A percentile compares a stretch with the other conserved stretches of the same genome.
phyloP scores from a whole-genome alignment of 179 eudicot species.

The Silene coronaria region DNA sequence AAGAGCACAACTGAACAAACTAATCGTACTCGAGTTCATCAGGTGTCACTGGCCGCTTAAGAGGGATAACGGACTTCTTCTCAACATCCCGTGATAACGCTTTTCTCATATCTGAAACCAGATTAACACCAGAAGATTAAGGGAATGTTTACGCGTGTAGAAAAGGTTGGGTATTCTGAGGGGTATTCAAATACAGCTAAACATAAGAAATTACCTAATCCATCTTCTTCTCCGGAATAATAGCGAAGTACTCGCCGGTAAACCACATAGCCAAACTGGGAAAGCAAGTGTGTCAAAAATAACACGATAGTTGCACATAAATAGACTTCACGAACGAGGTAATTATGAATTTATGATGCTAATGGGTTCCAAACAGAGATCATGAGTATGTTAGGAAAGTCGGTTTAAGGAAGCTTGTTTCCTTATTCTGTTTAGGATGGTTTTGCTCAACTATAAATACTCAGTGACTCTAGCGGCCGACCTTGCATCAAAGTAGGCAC shows the following conservation, averaged over 20 bases:
- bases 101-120: conserved; percentile 78
- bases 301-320: background rate
- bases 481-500: background rate
- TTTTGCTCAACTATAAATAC: too few relatives aligned
- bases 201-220: conserved; percentile 48
- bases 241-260: conserved; percentile 88
- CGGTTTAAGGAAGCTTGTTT: too few relatives aligned
- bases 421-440: too few relatives aligned
- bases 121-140: background rate
- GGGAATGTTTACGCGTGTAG: background rate
- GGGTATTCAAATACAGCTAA: background rate
- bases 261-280: conserved; percentile 81
- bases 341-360: background rate
- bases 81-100: conserved; percentile 89
- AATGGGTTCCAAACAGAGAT: background rate
- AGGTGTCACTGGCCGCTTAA: conserved; percentile 79
- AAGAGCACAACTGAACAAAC: background rate
- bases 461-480: background rate
- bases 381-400: too few relatives aligned
- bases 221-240: conserved; percentile 98
- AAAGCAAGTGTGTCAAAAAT: conserved; percentile 9
- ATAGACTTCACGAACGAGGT: background rate
- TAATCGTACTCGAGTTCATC: conserved; percentile 94
- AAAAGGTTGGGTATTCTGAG: background rate
- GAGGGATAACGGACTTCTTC: conserved; percentile 85